Evolutionary conservation across 768 basidiomycete species (phyloP).

Genomic region (Pleurotus giganteus): DNA sequence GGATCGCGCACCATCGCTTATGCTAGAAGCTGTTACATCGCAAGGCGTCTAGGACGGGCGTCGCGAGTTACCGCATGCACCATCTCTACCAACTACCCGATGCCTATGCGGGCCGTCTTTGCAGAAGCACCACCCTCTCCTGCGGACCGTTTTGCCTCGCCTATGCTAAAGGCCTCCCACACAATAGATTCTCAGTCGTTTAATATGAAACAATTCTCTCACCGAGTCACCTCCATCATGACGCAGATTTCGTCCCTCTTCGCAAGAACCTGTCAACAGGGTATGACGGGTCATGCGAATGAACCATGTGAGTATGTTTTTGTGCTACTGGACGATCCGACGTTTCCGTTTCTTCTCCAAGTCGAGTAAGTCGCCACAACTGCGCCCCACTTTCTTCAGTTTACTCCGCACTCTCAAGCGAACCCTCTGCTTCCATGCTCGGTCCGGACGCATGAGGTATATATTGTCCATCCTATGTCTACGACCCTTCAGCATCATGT

Average conservation of each 20-base stretch:
- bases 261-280: background rate
- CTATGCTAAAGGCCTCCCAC: no score
- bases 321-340: background rate
- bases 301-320: background rate
- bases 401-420: background rate
- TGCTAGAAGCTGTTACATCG: no score
- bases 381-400: background rate
- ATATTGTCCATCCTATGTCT: background rate
- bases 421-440: background rate
- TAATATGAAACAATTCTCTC: no score
- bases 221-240: no score
- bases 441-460: background rate
- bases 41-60: no score
- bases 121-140: no score
- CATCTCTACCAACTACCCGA: no score
- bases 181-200: background rate
- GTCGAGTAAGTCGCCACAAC: background rate
- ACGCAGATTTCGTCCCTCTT: background rate
- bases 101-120: no score
- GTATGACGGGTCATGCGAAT: constrained; percentile 3
- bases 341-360: background rate
- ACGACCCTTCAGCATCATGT: background rate
- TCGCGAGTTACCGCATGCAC: no score
- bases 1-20: no score
- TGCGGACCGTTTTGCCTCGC: no score